Conservation (phyloP, 208 protist species). For the Leptomonas pyrrhocoris region DNA sequence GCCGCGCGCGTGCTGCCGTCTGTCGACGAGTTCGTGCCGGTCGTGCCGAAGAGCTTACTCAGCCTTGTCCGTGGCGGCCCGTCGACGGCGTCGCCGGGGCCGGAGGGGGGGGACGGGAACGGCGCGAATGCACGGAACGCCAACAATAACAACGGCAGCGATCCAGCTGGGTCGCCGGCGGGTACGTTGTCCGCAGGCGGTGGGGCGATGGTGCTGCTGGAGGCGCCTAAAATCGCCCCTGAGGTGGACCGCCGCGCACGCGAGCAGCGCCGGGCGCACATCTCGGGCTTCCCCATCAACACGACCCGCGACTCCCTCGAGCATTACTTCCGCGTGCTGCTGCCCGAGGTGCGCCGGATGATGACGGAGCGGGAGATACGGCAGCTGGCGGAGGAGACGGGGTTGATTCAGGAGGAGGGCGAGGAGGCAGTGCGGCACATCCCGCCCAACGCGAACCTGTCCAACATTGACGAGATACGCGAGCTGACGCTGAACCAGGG, state of each 20-base stretch:
- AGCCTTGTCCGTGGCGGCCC: conserved; percentile 26
- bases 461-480: conserved; percentile 64
- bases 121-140: not conserved
- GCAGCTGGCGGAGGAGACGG: conserved; percentile 36
- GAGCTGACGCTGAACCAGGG: conserved; percentile 59
- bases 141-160: not conserved
- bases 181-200: not conserved
- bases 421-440: conserved; percentile 64
- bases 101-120: conserved; percentile 9
- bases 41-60: conserved; percentile 44
- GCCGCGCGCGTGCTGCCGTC: conserved; percentile 44
- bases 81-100: not conserved
- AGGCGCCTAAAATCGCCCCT: conserved; percentile 74
- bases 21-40: conserved; percentile 76
- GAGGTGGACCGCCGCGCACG: conserved; percentile 63
- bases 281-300: conserved; percentile 69
- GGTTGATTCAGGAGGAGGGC: conserved; percentile 25
- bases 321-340: conserved; percentile 68
- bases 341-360: conserved; percentile 78
- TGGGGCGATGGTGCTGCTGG: conserved; percentile 47
- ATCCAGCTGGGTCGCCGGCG: not conserved
- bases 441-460: conserved; percentile 55
- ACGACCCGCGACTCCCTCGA: conserved; percentile 68
- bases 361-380: conserved; percentile 73
- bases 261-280: conserved; percentile 80